Base-by-base conservation (phyloP, 1,139 yeast genomes). In the Saccharomyces hybrid region DNA sequence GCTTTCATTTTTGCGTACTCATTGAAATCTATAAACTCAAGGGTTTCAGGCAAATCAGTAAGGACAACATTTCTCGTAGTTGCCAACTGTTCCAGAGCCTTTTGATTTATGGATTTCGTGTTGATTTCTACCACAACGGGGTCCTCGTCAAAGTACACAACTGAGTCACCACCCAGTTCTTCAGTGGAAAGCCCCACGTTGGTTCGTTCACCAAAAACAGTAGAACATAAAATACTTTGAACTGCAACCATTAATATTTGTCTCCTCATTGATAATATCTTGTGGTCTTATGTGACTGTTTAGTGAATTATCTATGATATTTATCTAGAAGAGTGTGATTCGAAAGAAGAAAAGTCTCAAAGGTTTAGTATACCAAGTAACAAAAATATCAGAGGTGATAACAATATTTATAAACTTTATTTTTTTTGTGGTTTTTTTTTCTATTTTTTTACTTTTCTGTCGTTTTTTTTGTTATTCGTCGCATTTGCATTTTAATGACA, bases 11-110 rank as follows among this genome's bases (percentile, higher is more conserved):
- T 54, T 38, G 61, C 61, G 28, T 59, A 61, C 34, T 62, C 61
- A 13, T 56, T 60, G 5, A 55, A 46, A 25, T 59, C 63, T 16
- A 63, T 55, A 53, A 64, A 63, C 52, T 62, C 63, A 16, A 66
- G 67, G 47, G 58, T 31, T n/a, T 58, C 62, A n/a, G 65, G 64
- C n/a, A 62, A 52, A 51, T 62, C 63, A 27, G 63, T 61, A 55
- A 64, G 60, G 5, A 62, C 58, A 44, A 63, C 55, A 50, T 63
- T 64, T 1, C 65, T 61, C 7, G 63, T 55, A 4, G 52, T 54
- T 41, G 59, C 53, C 47, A 63, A 49, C 29, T 57, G 55, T 38
- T 57, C 57, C n/a, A 63, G 25, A 8, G 59, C 49, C 47, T 58
- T 61, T 26, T 63, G 57, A 4, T 65, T 59, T 46, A 60, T 46